These are phyloP conservation scores for Forsythia suspensa DNA, from an alignment of 257 asterid genomes.

Conservation along the genomic window DNA sequence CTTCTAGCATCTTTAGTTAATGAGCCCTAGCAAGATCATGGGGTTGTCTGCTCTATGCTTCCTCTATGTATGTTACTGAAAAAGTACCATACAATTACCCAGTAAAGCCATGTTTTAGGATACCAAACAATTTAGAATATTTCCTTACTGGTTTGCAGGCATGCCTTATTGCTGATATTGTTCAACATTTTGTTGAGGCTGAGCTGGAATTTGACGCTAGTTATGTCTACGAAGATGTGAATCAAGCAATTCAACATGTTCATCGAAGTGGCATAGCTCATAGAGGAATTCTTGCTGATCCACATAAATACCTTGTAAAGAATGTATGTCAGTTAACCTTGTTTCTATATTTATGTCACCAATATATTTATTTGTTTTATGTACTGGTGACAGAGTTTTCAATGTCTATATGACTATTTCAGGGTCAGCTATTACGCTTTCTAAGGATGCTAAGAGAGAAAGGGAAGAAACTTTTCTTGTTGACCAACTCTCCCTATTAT, in stretches of 20 bases:
- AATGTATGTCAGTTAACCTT: constrained; percentile 53
- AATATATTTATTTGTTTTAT: background rate
- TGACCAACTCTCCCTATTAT: constrained; percentile 92
- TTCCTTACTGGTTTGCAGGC: constrained; percentile 51
- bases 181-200: constrained; percentile 95
- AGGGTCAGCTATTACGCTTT: constrained; percentile 75
- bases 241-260: constrained; percentile 88
- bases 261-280: constrained; percentile 89
- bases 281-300: constrained; percentile 81
- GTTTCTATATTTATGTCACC: background rate
- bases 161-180: constrained; percentile 93
- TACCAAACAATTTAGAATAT: background rate
- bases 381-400: constrained; percentile 15
- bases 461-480: constrained; percentile 89
- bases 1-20: background rate
- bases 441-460: constrained; percentile 79
- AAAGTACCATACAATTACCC: background rate
- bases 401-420: constrained; percentile 26
- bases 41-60: background rate
- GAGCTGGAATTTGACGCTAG: constrained; percentile 91
- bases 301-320: constrained; percentile 77
- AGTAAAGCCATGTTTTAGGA: background rate
- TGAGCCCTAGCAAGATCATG: background rate
- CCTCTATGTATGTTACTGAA: background rate
- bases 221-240: constrained; percentile 88